These are phyloP conservation scores for Boletus bicolor DNA, from an alignment of 768 basidiomycete species.

Conservation along the genomic window DNA sequence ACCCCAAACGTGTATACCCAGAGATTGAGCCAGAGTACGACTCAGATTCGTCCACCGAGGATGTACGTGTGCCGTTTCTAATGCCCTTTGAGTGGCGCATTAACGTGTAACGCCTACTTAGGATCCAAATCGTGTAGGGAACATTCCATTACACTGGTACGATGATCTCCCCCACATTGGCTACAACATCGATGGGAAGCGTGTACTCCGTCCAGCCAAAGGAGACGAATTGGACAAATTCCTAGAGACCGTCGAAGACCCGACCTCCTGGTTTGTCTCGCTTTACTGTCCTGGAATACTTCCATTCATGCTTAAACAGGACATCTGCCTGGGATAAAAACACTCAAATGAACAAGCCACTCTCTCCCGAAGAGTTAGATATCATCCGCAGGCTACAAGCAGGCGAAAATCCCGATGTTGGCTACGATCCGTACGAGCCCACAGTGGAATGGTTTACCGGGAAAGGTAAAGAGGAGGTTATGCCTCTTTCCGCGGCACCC, in stretches of 20 bases:
- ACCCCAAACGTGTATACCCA: slow-evolving; percentile 77
- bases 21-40: slow-evolving; percentile 90
- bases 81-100: not conserved
- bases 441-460: slow-evolving; percentile 97
- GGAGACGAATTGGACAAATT: slow-evolving; percentile 98
- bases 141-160: slow-evolving; percentile 98
- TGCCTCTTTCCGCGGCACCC: slow-evolving; percentile 88
- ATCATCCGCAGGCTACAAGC: slow-evolving; percentile 89
- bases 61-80: slow-evolving; percentile 48
- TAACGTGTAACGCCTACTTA: slow-evolving; percentile 32
- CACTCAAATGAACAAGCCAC: slow-evolving; percentile 77
- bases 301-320: slow-evolving; percentile 42
- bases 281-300: not conserved
- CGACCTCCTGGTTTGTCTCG: slow-evolving; percentile 70
- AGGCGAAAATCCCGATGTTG: slow-evolving; percentile 86
- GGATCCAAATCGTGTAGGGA: slow-evolving; percentile 93
- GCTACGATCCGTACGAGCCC: slow-evolving; percentile 90
- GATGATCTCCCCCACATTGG: slow-evolving; percentile 99
- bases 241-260: slow-evolving; percentile 88
- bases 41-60: slow-evolving; percentile 89
- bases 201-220: slow-evolving; percentile 87
- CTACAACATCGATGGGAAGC: slow-evolving; percentile 93
- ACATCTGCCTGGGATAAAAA: slow-evolving; percentile 91
- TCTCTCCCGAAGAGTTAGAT: slow-evolving; percentile 89
- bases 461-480: slow-evolving; percentile 89